Percentiles rank a stretch among this genome's conserved stretches.
phyloP scores from a whole-genome alignment of 192 early-diverging fungal genomes.

The Chytriomyces sp. region DNA sequence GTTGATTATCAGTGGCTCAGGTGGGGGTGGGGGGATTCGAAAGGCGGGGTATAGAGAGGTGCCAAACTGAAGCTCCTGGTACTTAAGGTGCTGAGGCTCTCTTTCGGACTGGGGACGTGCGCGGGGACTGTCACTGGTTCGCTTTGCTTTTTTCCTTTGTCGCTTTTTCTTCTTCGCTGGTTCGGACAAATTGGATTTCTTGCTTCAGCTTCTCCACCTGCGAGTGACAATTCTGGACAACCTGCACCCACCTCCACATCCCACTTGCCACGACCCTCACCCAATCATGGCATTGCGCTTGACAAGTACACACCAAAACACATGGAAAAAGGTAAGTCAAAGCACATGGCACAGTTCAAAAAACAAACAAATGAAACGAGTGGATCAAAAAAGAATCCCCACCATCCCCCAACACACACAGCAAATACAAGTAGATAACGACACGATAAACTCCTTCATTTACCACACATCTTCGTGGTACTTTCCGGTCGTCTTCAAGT shows the following conservation, averaged over 20 bases:
- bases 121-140: not conserved
- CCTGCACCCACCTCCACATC: not conserved
- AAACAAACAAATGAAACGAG: not conserved
- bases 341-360: not conserved
- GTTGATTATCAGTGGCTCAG: not conserved
- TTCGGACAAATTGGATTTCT: not conserved
- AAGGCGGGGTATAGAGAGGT: not conserved
- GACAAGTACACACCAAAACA: not conserved
- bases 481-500: constrained; percentile 76
- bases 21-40: not conserved
- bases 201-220: not conserved
- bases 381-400: not conserved
- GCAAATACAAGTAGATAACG: not conserved
- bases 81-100: not conserved
- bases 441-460: not conserved
- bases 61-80: not conserved
- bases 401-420: not conserved
- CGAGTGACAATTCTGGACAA: not conserved
- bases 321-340: not conserved
- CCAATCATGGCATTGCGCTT: not conserved
- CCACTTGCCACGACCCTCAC: not conserved
- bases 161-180: not conserved
- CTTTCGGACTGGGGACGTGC: not conserved
- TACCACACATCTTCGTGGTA: constrained; percentile 97
- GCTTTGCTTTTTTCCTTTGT: not conserved